A percentile compares a stretch with the other conserved stretches of the same genome.
Conservation (phyloP, 345 rosid species). For the Luvunga scandens region DNA sequence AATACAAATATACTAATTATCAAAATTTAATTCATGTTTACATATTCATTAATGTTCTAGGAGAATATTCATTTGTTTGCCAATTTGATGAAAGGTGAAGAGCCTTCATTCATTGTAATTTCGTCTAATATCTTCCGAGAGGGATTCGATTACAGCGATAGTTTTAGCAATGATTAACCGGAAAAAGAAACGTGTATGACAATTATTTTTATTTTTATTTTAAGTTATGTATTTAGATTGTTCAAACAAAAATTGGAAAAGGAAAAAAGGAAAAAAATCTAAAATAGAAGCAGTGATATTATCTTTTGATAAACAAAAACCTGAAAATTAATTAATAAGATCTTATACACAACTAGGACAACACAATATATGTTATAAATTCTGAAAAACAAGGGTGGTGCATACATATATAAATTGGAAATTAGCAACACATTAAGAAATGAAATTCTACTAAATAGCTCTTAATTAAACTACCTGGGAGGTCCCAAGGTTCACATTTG, state of each 20-base stretch:
- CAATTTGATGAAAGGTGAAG: not conserved
- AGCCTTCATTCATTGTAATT: not conserved
- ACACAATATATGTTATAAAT: not conserved
- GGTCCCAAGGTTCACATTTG: conserved; percentile 98
- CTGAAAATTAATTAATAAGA: not conserved
- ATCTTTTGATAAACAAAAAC: not conserved
- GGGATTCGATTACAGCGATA: not conserved
- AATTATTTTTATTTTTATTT: not conserved
- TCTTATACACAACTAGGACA: not conserved
- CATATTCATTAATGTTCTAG: not conserved
- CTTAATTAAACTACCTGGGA: conserved; percentile 59
- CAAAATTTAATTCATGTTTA: not conserved
- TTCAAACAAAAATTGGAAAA: not conserved
- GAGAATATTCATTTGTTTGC: not conserved
- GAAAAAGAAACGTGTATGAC: not conserved
- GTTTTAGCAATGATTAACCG: not conserved
- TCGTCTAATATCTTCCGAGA: not conserved
- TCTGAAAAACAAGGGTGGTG: not conserved
- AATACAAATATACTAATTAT: not conserved
- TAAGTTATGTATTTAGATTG: not conserved
- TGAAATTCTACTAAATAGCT: not conserved
- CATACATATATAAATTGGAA: too few species aligned
- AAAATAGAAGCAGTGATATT: not conserved
- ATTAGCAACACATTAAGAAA: not conserved
- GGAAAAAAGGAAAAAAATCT: not conserved